These are phyloP conservation scores for Trametes villosa DNA, from an alignment of 768 basidiomycete genomes.

Conservation along the genomic window DNA sequence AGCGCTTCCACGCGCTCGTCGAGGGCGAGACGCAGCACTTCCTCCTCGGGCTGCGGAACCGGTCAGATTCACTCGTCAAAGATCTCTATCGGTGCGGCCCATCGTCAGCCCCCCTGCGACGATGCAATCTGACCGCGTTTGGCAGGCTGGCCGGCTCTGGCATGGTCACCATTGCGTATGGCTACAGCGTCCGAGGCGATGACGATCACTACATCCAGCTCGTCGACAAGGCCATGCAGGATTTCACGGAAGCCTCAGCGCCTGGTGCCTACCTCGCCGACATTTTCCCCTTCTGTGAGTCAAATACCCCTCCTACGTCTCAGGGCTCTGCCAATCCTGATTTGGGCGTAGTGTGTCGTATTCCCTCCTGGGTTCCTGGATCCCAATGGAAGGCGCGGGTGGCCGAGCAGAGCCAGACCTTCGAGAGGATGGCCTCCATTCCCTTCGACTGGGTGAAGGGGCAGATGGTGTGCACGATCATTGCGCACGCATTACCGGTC, in stretches of 20 bases:
- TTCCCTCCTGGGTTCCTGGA: constrained; percentile 48
- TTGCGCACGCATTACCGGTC: too few species aligned
- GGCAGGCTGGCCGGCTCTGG: constrained; percentile 32
- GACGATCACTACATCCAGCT: constrained; percentile 31
- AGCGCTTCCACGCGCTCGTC: constrained; percentile 40
- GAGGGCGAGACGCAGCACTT: constrained; percentile 49
- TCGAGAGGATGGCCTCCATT: constrained; percentile 22
- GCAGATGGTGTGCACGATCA: constrained; percentile 33
- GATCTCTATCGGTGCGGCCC: constrained; percentile 41
- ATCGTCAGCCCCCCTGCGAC: not conserved
- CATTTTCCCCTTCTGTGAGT: constrained; percentile 35
- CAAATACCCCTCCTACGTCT: not conserved
- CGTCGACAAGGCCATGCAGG: constrained; percentile 31
- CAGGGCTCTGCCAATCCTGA: too few species aligned
- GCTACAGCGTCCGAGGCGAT: constrained; percentile 30
- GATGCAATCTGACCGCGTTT: not conserved
- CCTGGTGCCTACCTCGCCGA: constrained; percentile 44
- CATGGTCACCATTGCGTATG: constrained; percentile 36
- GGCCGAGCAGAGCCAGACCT: constrained; percentile 27
- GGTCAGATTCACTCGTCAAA: constrained; percentile 41
- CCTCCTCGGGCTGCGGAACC: constrained; percentile 43
- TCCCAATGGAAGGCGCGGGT: constrained; percentile 40
- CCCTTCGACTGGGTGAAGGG: constrained; percentile 40
- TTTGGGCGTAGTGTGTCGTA: constrained; percentile 33
- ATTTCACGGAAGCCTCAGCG: constrained; percentile 25